Conservation (phyloP, 257 asterid genomes). For the Forsythia viridissima region DNA sequence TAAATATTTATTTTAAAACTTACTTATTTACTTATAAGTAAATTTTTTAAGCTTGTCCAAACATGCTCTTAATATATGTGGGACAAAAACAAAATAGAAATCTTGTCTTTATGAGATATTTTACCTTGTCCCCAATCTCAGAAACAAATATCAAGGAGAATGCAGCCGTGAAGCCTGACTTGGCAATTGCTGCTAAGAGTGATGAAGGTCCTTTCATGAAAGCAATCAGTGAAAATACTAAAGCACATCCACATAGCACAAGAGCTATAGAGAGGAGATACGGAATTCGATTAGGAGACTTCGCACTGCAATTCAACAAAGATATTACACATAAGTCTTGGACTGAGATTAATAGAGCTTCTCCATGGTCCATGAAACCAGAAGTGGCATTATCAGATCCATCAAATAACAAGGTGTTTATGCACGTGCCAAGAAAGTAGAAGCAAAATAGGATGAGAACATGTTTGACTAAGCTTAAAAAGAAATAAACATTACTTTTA, state of each 20-base stretch:
- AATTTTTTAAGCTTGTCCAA: not conserved
- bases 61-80: not conserved
- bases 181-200: constrained; percentile 68
- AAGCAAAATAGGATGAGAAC: not conserved
- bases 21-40: not conserved
- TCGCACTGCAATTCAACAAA: constrained; percentile 51
- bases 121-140: constrained; percentile 96
- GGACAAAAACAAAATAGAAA: not conserved
- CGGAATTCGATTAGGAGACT: constrained; percentile 64
- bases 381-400: not conserved
- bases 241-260: constrained; percentile 75
- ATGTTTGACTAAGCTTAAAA: not conserved
- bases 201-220: constrained; percentile 69
- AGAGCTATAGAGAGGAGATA: constrained; percentile 69
- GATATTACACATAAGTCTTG: constrained; percentile 31
- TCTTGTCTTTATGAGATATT: constrained; percentile 19
- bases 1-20: not conserved
- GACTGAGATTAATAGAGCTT: constrained; percentile 16
- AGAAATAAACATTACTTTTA: not conserved
- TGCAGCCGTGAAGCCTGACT: constrained; percentile 95
- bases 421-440: not conserved
- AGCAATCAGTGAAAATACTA: constrained; percentile 57
- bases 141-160: constrained; percentile 88
- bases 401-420: not conserved
- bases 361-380: constrained; percentile 17